Evolutionary conservation across 257 asterid genomes (phyloP), one percentile per base, ranked within the genome.

Genomic region (Solanum tarijense): DNA sequence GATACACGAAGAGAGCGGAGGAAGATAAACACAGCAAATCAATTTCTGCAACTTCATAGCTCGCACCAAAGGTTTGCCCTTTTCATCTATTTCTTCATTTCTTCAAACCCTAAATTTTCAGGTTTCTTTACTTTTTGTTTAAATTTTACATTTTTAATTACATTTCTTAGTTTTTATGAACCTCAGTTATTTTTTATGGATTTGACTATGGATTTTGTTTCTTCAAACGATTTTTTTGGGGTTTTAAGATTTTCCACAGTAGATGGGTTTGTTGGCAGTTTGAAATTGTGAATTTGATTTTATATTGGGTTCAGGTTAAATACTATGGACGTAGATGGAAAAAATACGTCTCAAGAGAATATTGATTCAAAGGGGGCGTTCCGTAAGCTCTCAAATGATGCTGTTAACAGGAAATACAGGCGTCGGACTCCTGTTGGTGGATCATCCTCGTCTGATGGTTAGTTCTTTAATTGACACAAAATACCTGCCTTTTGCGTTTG

Each of bases 311-410:
- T 39, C 68, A 89, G 91, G 91, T 60, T 88, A 88, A 86, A 73
- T 71, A 43, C 84, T 48, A 96, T 95, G 98, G 96, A 91, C 89
- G 91, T 94, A 68, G 88, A 91, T 69, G 83, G 52, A 72, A 90
- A 68, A 66, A 83, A 66, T 39, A 83, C 89, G 16, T 89, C 88
- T 85, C 88, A 65, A 88, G 96, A 93, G 27, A 88, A 87, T 66
- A 89, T 69, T 83, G 85, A 95, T 86, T 68, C 91, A 20, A 92
- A 89, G 90, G 90, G 94, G 7, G 94, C 93, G 58, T 97, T 97
- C 89, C 95, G 98, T 89, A 97, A 94, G 98, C 98, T 95, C 23
- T 62, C 90, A 7, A 93, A 87, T 87, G 99, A 95, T 88, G 93
- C 97, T 6, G 93, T 90, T 88, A 90, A 88, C 86, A 89, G 99